Conservation (phyloP, 139 green algal species). For the Zygnema cylindricum region DNA sequence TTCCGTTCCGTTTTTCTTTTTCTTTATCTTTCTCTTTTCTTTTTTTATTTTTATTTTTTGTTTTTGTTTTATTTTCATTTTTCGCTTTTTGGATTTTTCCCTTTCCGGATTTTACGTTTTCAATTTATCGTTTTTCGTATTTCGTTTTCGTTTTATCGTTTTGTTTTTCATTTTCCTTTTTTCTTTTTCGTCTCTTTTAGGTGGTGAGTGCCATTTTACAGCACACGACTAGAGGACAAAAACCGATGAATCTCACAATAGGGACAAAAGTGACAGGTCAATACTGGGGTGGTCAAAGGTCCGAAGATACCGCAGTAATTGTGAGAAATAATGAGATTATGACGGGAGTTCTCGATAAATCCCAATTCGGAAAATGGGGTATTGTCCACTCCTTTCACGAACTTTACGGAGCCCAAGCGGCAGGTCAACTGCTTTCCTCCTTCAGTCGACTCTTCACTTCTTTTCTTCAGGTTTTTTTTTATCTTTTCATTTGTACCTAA, state of each 20-base stretch:
- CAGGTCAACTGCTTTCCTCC: slow-evolving; percentile 79
- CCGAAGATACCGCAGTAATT: slow-evolving; percentile 54
- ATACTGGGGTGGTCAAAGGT: slow-evolving; percentile 78
- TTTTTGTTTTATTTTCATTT: neutral
- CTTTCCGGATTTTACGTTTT: too few species aligned
- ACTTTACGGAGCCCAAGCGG: slow-evolving; percentile 84
- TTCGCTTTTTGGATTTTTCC: neutral
- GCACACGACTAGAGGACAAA: slow-evolving; percentile 76
- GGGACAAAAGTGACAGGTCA: slow-evolving; percentile 78
- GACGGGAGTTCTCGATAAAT: slow-evolving; percentile 91
- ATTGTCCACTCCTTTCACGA: slow-evolving; percentile 92
- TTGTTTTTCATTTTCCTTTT: too few species aligned
- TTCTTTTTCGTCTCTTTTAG: too few species aligned
- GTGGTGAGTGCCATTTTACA: slow-evolving; percentile 81
- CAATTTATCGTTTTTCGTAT: too few species aligned
- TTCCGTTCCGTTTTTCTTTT: neutral
- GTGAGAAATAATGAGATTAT: slow-evolving; percentile 75
- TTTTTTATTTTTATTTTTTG: neutral
- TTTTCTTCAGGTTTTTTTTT: slow-evolving; percentile 67
- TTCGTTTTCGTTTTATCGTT: too few species aligned
- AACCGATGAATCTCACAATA: slow-evolving; percentile 78
- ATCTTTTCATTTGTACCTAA: too few species aligned
- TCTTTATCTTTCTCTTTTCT: neutral
- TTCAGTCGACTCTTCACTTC: slow-evolving; percentile 88
- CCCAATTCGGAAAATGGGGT: slow-evolving; percentile 89